A percentile compares a stretch with the other conserved stretches of the same genome.
Evolutionary conservation across 805 yeast genomes (phyloP).

Genomic region (Candida andamanensis): DNA sequence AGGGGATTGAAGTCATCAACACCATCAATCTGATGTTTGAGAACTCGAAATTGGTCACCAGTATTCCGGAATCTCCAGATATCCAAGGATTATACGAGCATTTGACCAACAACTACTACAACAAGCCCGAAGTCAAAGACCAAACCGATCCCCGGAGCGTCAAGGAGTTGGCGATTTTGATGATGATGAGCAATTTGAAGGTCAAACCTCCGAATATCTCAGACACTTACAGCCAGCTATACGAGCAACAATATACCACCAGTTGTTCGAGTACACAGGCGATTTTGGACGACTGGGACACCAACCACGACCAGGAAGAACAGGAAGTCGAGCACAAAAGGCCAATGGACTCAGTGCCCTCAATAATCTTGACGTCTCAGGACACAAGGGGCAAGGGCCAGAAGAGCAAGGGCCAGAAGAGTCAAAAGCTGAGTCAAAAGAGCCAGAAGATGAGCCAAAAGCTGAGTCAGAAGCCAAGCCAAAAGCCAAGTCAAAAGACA

Average conservation of each 20-base stretch:
- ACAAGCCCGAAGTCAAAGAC: not conserved
- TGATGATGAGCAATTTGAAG: slow-evolving; percentile 1
- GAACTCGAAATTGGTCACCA: slow-evolving; percentile 3
- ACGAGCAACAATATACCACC: slow-evolving; percentile 3
- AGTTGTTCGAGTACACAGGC: slow-evolving; percentile 9
- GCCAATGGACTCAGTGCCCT: slow-evolving; percentile 14
- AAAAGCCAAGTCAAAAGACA: not conserved
- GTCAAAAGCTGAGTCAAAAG: slow-evolving; percentile 8
- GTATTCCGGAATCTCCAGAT: not conserved
- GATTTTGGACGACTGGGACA: slow-evolving; percentile 15
- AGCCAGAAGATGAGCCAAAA: slow-evolving; percentile 3
- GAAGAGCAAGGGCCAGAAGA: too few relatives aligned
- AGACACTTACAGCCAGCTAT: not conserved
- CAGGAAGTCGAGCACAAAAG: slow-evolving; percentile 2
- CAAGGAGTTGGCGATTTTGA: not conserved
- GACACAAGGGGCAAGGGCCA: too few relatives aligned
- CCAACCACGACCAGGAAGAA: slow-evolving; percentile 3
- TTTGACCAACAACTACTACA: slow-evolving; percentile 2
- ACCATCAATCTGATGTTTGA: slow-evolving; percentile 1
- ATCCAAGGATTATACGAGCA: slow-evolving; percentile 1
- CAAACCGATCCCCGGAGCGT: slow-evolving; percentile 1
- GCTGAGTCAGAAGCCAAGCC: not conserved
- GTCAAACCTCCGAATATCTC: not conserved
- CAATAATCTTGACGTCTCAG: slow-evolving; percentile 14
- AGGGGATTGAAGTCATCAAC: slow-evolving; percentile 11